These are phyloP conservation scores for Erysimum pusillum DNA, from an alignment of 441 rosid species.

Conservation along the genomic window DNA sequence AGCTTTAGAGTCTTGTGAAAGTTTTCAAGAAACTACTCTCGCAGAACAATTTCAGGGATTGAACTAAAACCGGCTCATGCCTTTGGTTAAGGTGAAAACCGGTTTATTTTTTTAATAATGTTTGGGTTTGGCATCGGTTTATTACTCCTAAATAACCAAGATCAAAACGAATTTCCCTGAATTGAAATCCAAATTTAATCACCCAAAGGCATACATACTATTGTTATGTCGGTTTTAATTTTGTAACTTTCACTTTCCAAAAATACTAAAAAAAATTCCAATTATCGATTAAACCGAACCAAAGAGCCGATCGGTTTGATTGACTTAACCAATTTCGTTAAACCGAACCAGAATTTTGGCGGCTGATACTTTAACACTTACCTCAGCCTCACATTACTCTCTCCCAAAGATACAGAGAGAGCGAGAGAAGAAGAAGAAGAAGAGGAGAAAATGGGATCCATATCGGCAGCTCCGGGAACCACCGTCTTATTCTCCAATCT, in stretches of 20 bases:
- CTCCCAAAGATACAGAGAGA: slow-evolving; percentile 22
- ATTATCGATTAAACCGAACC: not conserved
- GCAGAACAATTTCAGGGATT: not conserved
- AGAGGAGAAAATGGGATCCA: slow-evolving; percentile 48
- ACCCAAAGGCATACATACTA: not conserved
- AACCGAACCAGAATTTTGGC: slow-evolving; percentile 48
- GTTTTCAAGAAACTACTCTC: too few relatives aligned
- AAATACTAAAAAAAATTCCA: not conserved
- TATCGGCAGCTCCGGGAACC: slow-evolving; percentile 49
- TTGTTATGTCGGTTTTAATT: not conserved
- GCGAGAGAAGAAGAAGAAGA: not conserved
- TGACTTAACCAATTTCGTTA: not conserved
- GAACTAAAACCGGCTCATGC: not conserved
- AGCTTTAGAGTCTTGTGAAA: too few relatives aligned
- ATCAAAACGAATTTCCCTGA: not conserved
- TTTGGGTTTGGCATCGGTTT: not conserved
- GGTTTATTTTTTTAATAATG: not conserved
- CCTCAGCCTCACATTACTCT: slow-evolving; percentile 48
- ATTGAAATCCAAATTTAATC: not conserved
- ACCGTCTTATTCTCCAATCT: slow-evolving; percentile 41
- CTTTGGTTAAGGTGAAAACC: not conserved
- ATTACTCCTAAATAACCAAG: not conserved
- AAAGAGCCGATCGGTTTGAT: not conserved
- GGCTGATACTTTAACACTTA: slow-evolving; percentile 37
- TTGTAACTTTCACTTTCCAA: not conserved